A percentile compares a stretch with the other conserved stretches of the same genome.
Evolutionary conservation across 345 rosid species (phyloP).

Genomic region (Murraya koenigii): DNA sequence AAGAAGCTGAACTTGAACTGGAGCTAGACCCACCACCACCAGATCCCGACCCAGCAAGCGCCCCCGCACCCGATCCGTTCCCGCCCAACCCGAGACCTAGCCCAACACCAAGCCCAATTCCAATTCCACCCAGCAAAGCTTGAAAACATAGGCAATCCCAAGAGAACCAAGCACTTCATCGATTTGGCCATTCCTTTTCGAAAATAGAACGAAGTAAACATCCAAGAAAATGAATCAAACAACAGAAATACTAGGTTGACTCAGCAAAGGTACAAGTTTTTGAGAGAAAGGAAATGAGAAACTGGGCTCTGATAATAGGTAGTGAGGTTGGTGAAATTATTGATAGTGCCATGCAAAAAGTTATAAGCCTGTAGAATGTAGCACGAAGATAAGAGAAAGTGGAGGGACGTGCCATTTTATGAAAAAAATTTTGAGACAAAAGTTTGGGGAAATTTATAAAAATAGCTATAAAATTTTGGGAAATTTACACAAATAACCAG

Average conservation of each 20-base stretch:
- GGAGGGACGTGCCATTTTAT: conserved; percentile 27
- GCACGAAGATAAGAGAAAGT: conserved; percentile 6
- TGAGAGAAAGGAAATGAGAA: not conserved
- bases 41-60: conserved; percentile 61
- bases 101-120: conserved; percentile 67
- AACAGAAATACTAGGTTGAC: not conserved
- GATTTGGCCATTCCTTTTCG: conserved; percentile 21
- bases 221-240: not conserved
- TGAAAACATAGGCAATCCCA: conserved; percentile 31
- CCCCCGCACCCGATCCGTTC: conserved; percentile 54
- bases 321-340: not conserved
- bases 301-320: not conserved
- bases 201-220: not conserved
- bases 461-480: too few species aligned
- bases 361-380: conserved; percentile 11
- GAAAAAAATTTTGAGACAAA: not conserved
- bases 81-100: conserved; percentile 69
- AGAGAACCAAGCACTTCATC: conserved; percentile 22
- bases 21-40: conserved; percentile 56
- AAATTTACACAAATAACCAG: too few species aligned
- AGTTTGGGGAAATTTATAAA: too few species aligned
- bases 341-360: conserved; percentile 2
- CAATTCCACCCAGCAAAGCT: conserved; percentile 55
- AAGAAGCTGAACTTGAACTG: conserved; percentile 34
- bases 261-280: not conserved